Evolutionary conservation across 116 monocot species (phyloP), one percentile per base, ranked within the genome.

Genomic region (Dioscorea cayenensis): DNA sequence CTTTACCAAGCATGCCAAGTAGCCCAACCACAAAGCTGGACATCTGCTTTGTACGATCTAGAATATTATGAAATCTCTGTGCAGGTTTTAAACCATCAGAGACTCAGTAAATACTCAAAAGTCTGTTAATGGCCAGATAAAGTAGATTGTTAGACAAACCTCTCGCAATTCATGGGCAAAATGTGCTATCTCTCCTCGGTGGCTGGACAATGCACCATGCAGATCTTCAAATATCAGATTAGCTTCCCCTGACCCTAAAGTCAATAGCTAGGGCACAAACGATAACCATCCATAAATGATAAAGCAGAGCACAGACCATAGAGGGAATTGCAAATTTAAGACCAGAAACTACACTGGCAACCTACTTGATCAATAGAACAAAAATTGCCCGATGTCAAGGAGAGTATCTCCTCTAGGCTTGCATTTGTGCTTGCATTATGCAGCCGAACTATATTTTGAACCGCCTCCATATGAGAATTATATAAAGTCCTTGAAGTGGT

Each of bases 121-220:
- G 43, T 7, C 43, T 43, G 43, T 12, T 43, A 43, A 10, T 43
- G 43, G 11, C 43, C 43, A 43, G 43, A 43, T 43, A 43, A 43
- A 43, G 12, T 43, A 43, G 7, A 12, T 55, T n/a, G n/a, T 55
- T 18, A 55, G 55, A 55, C 55, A n/a, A 55, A 13, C 92, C 88
- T 97, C 81, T 28, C 86, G 84, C 60, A 99, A 81, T 66, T 99
- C 93, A 60, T 79, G 37, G 22, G 83, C 75, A 78, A 99, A 99
- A 23, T 76, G 49, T 71, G 86, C 79, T 77, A 86, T 76, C 71
- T 99, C 94, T 68, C 75, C 84, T 72, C 84, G 70, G 49, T 93
- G 85, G 19, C 65, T 80, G n/a, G 84, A 79, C 64, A 99, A 68
- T 64, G 75, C 79, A 20, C 20, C 80, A 71, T 90, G 86, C 52